Evolutionary conservation across 2,329 filamentous ascomycete species (phyloP).

Genomic region (Ambrosiella xylebori): DNA sequence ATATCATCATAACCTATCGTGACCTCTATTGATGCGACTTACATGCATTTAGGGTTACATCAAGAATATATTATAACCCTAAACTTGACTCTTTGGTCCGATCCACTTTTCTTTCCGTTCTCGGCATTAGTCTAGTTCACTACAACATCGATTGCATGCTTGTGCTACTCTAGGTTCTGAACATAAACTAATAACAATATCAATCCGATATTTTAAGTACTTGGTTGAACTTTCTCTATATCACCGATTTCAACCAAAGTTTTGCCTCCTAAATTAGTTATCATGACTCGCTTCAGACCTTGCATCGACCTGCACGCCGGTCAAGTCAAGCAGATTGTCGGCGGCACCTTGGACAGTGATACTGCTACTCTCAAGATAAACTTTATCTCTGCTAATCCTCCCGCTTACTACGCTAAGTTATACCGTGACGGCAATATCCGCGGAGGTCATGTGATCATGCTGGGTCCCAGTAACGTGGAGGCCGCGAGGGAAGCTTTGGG

Average conservation of each 20-base stretch:
- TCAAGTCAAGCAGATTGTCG: constrained; percentile 95
- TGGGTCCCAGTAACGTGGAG: constrained; percentile 71
- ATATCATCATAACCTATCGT: too few species aligned
- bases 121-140: not conserved
- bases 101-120: constrained; percentile 5
- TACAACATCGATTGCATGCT: not conserved
- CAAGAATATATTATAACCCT: not conserved
- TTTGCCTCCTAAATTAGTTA: not conserved
- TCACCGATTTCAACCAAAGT: not conserved
- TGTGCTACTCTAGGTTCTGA: not conserved
- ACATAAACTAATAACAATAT: not conserved
- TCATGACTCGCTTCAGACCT: constrained; percentile 84
- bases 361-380: constrained; percentile 66
- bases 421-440: constrained; percentile 59
- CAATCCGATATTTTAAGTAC: not conserved
- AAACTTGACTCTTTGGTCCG: not conserved
- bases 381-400: constrained; percentile 70
- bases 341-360: constrained; percentile 64
- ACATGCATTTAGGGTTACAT: not conserved
- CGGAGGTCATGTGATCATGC: constrained; percentile 91
- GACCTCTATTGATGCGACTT: too few species aligned
- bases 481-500: constrained; percentile 61
- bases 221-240: not conserved
- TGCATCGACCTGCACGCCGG: constrained; percentile 98
- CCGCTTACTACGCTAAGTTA: constrained; percentile 62